phyloP scores from a whole-genome alignment of 495 filamentous ascomycete genomes.

The Monascus purpureus region DNA sequence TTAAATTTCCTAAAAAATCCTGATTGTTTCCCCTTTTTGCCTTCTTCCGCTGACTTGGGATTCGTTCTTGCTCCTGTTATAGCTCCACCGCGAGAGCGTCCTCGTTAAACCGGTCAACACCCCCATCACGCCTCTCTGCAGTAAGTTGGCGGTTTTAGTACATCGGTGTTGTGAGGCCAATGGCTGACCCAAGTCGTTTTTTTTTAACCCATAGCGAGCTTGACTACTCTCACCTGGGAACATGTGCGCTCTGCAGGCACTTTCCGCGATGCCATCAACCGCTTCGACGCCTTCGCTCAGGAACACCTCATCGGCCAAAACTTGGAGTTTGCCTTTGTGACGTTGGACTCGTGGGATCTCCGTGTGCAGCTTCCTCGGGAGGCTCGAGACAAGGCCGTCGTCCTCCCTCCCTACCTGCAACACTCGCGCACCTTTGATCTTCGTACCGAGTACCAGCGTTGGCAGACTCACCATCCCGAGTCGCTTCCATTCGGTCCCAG shows the following conservation, averaged over 20 bases:
- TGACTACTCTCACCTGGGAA: slow-evolving; percentile 97
- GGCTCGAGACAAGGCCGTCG: slow-evolving; percentile 93
- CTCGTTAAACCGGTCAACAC: slow-evolving; percentile 98
- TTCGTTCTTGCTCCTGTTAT: slow-evolving; percentile 9
- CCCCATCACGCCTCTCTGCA: slow-evolving; percentile 95
- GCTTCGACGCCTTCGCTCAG: slow-evolving; percentile 81
- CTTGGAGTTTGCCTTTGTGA: slow-evolving; percentile 94
- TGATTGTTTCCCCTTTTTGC: slow-evolving; percentile 6
- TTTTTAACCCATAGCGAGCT: slow-evolving; percentile 50
- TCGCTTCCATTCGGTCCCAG: slow-evolving; percentile 92
- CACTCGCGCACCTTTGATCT: slow-evolving; percentile 95
- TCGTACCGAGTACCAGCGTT: slow-evolving; percentile 91
- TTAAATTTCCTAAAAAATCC: not conserved
- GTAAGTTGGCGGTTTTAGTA: slow-evolving; percentile 45
- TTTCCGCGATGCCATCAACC: slow-evolving; percentile 91
- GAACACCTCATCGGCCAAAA: slow-evolving; percentile 76
- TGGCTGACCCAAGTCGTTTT: slow-evolving; percentile 13
- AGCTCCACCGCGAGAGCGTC: slow-evolving; percentile 90
- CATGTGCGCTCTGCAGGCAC: slow-evolving; percentile 92
- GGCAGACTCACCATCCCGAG: slow-evolving; percentile 97
- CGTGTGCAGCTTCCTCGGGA: slow-evolving; percentile 95
- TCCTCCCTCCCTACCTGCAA: slow-evolving; percentile 90
- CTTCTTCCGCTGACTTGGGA: slow-evolving; percentile 3
- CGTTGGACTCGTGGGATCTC: slow-evolving; percentile 95
- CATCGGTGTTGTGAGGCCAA: slow-evolving; percentile 4